Base-by-base conservation (phyloP, 2,329 filamentous ascomycete species). In the Stromatinia cepivora region DNA sequence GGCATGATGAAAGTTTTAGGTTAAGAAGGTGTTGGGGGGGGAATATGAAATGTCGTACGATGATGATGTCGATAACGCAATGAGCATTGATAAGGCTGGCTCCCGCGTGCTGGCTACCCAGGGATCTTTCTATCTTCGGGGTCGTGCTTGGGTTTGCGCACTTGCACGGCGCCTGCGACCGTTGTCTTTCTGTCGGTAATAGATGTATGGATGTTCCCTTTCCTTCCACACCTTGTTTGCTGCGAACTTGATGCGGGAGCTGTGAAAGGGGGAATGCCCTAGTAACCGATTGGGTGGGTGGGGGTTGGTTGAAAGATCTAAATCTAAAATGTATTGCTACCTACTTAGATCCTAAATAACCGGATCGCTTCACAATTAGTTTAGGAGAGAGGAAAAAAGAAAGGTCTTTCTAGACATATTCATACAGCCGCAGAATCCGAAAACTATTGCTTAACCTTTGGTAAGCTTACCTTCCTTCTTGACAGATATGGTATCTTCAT, bases 41-140 rank as follows among this genome's bases (percentile, higher is more conserved):
- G 36, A 46, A 22, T n/a, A 46, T 25, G 28, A 22, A 25, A 11
- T 58, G 36, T 64, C 61, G 61, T 64, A 64, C 61, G 61, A 64
- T 64, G 58, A 61, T 61, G 58, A 46, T 61, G 46, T 20, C 20
- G 46, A 63, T 63, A 15, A 25, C 39, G 42, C n/a, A 28, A 36
- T 62, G 45, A 20, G 46, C n/a, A 22, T 42, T 57, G 63, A 48
- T 59, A n/a, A 22, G 22, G 17, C 13, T 39, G 34, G 25, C 22
- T 34, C 9, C 39, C 39, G 53, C 11, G 20, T 31, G 28, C 39
- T 39, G 54, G 54, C 13, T 56, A 31, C 53, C 17, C 31, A 36
- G 53, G 53, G 53, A 36, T 56, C 9, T 36, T 56, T 34, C 31
- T 56, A n/a, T 28, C 15, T 58, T 25, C 11, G 34, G 56, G 56